Base-by-base conservation (phyloP, 352 stramenopile species). In the Phytophthora niederhauseri region DNA sequence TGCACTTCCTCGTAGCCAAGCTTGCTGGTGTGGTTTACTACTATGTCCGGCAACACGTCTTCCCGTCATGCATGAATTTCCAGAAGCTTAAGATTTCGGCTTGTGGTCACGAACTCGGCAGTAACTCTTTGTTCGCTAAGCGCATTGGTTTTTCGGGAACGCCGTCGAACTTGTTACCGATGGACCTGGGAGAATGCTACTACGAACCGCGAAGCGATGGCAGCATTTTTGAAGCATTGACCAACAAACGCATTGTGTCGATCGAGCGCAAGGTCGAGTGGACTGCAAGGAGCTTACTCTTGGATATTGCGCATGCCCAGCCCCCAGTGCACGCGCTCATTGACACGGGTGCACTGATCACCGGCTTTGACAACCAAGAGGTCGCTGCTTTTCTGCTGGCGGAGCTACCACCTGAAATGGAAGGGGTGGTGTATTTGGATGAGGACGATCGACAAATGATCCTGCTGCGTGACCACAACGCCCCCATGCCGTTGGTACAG, bases 11-110 rank as follows among this genome's bases (percentile, higher is more conserved):
- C 8, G 83, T 99, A 17, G 78, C 91, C n/a, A 94, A 95, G 51
- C 87, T 98, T 48, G 86, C 98, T 12, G 84, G 97, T 50, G 92
- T 98, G 0, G 94, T 99, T 8, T 95, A 99, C 65, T 99, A 99
- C 79, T 99, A 99, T 68, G 82, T 99, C 6, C 91, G 98, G 51
- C 94, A 92, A 57, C 97, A 99, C 65, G 97, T 99, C 15, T 99
- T 99, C 74, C 98, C 98, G n/a, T 91, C 99, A 51, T 98, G 97
- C 26, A 99, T 99, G 89, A 98, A 99, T 57, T 98, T 99, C 67
- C 97, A 99, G 77, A 97, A 97, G 64, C 90, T 99, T 45, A 99
- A 99, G 76, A 97, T 99, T 49, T 98, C 95, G 38, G 97, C 98
- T 17, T 99, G 97, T 72, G 98, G 98, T 2, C 98, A 99, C 84